Evolutionary conservation across 768 basidiomycete species (phyloP), one percentile per base, ranked within the genome.

Genomic region (Hygrocybe coccinea): DNA sequence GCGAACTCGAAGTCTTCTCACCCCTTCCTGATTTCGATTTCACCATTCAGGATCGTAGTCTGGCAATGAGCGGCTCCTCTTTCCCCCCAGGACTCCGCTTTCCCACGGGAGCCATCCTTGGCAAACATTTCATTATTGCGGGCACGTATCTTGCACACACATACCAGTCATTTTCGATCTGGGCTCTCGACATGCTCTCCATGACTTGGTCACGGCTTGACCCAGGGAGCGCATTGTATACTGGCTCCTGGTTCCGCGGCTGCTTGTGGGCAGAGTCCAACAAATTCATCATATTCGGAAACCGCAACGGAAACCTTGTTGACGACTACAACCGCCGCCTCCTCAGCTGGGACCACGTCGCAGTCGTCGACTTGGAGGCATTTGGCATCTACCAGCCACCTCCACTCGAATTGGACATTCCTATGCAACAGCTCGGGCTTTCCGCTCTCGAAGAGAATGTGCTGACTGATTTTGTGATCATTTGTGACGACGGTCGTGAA

Each of bases 301-400:
- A 97, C 69, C 80, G 84, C 22, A 76, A 85, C 55, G 90, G 93
- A 5, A 93, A 90, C 65, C 80, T 95, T 22, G 90, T 93, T 5
- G 89, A 91, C 56, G 93, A 97, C 64, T 95, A 95, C 67, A 94
- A 97, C 64, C 86, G 90, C 46, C 86, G 93, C 17, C 78, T 94
- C 10, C 80, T 93, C 56, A 90, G 87, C 64, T 94, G 91, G 90
- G 90, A 94, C 63, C 89, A 97, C 65, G 84, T 95, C 52, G 90
- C 90, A 4, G 85, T 89, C 54, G 85, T 95, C 55, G 91, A 95
- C 65, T 76, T 97, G 22, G 95, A 97, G 70, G 88, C 95, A 0
- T 95, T 94, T 64, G 95, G 95, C 1, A 93, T 99, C 59, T 98
- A 98, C 66, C 88, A 91, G 61, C 88, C 93, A 0, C 93, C 94